Evolutionary conservation across 2,329 filamentous ascomycete species (phyloP), one percentile per base, ranked within the genome.

Genomic region (Penicillium sp.): DNA sequence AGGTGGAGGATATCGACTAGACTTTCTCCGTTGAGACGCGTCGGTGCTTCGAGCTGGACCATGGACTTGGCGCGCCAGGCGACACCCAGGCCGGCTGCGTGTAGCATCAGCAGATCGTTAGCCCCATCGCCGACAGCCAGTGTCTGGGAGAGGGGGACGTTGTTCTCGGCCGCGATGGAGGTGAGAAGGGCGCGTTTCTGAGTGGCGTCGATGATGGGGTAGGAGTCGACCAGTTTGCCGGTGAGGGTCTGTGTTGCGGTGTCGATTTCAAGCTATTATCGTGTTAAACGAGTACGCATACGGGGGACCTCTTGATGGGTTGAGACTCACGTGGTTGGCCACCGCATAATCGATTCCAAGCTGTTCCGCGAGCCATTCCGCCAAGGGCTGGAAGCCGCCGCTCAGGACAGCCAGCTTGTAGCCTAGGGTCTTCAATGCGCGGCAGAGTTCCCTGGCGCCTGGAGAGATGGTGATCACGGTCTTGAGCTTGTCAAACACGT

Each of bases 371-470:
- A 97, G 81, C 90, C 92, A 97, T 51, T 84, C 81, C 0, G 94
- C 95, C 57, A 97, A 76, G 0, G 92, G 92, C 57, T 89, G 84
- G 73, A 99, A 99, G 0, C 94, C 94, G 40, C 94, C 94, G 30
- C 90, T 95, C 28, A 96, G 75, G 5, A 99, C 92, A 0, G 92
- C 94, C 1, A 91, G 90, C 74, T 89, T 92, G 72, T 89, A 87
- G 7, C 92, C 92, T 5, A 95, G 75, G 20, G 81, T 79, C 72
- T 89, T 91, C 46, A 99, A 76, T 0, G 86, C 87, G 54, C 74
- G 81, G 56, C 95, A 80, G 16, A 97, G 78, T 57, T 89, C 83
- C 16, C 79, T 81, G 1, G 90, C 92, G 6, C 94, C 94, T 10
- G 84, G 84, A 0, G 94, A 95, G 44, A 96, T 86, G 22, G 88